These are phyloP conservation scores for Oryza punctata DNA, from an alignment of 176 grass and related monocot species.

Conservation along the genomic window DNA sequence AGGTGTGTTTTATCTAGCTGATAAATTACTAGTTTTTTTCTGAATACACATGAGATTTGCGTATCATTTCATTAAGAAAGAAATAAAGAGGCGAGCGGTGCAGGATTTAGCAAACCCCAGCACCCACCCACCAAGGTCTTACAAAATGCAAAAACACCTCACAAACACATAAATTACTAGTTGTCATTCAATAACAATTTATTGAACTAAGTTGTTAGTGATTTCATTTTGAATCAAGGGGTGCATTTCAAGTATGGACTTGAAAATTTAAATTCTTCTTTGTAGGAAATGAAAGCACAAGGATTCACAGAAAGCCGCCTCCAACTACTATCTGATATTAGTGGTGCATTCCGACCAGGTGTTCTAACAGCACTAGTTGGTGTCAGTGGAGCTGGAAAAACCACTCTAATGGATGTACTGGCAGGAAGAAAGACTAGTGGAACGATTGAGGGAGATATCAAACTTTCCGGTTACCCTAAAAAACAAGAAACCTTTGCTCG, in stretches of 20 bases:
- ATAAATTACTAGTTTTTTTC: not conserved
- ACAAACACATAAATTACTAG: not conserved
- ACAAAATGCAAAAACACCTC: no score
- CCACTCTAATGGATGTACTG: constrained; percentile 80
- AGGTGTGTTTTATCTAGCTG: constrained; percentile 3
- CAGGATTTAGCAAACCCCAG: no score
- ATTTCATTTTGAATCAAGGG: constrained; percentile 3
- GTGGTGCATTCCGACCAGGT: constrained; percentile 71
- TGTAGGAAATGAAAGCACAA: constrained; percentile 73
- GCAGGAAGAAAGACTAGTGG: constrained; percentile 80
- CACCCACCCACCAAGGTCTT: no score
- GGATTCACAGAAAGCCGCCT: constrained; percentile 57
- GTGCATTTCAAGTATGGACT: not conserved
- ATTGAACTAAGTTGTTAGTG: constrained; percentile 10
- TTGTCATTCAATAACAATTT: not conserved
- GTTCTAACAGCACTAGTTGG: constrained; percentile 76
- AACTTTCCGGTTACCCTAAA: constrained; percentile 74
- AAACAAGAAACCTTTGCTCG: constrained; percentile 73
- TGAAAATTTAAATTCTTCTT: not conserved
- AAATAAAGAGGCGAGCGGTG: no score
- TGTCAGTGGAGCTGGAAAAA: constrained; percentile 81
- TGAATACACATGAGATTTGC: no score
- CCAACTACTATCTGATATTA: constrained; percentile 61
- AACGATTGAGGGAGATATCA: constrained; percentile 68
- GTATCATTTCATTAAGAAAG: no score